phyloP scores from a whole-genome alignment of 305 asterid species.

The Fraxinus baroniana region DNA sequence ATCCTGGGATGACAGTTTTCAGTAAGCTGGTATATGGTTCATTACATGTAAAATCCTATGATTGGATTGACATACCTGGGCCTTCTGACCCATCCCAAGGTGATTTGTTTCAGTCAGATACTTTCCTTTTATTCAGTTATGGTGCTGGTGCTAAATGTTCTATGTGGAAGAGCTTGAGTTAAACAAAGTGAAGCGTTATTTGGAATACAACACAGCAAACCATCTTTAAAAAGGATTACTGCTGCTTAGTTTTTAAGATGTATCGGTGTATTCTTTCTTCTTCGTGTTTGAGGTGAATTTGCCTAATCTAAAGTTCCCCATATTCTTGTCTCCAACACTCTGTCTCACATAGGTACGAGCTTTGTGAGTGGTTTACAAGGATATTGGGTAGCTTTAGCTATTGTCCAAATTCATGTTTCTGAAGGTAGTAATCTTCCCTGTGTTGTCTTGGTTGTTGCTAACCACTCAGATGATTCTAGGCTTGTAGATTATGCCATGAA shows the following conservation, averaged over 20 bases:
- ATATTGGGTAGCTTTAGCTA: neutral
- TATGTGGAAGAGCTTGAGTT: conserved; percentile 7
- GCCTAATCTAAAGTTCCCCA: neutral
- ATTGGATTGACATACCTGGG: conserved; percentile 75
- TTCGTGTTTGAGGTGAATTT: neutral
- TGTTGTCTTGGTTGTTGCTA: neutral
- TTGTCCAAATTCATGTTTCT: neutral
- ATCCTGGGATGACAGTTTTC: conserved; percentile 99
- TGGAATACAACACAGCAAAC: neutral
- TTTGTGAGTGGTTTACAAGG: neutral
- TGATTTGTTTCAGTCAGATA: conserved; percentile 33
- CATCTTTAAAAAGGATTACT: neutral
- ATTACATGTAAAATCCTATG: conserved; percentile 77
- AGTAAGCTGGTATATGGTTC: conserved; percentile 97
- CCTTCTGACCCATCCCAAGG: conserved; percentile 77
- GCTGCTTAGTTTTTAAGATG: neutral
- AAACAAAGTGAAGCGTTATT: neutral
- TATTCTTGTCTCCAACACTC: neutral
- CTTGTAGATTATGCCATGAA: neutral
- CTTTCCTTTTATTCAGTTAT: conserved; percentile 2
- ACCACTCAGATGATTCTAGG: neutral
- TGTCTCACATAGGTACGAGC: neutral
- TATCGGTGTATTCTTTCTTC: neutral
- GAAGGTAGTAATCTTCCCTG: neutral
- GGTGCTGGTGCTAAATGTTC: conserved; percentile 7